Evolutionary conservation across 2,329 filamentous ascomycete species (phyloP), one percentile per base, ranked within the genome.

Genomic region (Shiraia bambusicola): DNA sequence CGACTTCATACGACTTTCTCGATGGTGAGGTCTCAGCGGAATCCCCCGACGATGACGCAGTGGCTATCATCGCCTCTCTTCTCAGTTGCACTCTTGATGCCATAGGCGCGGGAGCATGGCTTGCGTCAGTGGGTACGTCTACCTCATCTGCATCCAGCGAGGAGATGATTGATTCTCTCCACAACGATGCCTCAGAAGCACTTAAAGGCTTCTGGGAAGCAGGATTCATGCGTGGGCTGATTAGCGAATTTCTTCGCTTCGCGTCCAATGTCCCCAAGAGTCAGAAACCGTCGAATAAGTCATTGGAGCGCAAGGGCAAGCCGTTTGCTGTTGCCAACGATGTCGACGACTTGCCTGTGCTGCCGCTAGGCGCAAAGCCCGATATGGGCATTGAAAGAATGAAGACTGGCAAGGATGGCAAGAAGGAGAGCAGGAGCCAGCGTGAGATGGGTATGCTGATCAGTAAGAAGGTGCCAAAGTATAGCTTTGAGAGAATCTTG

Each of bases 381-480:
- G 71, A 71, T 43, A 69, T 68, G 14, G 78, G 76, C 53, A 63
- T 77, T n/a, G 58, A 62, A 43, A 61, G 57, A 37, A 66, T 54
- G 47, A 67, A 88, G 78, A 72, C 87, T 53, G 74, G 83, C 54
- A 75, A 78, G 33, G 83, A 82, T 41, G 88, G 88, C 13, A 86
- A 89, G 72, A 73, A 88, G 28, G 76, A 83, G 49, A 73, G 79
- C 65, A 80, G 88, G 54, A 89, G 77, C 56, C 76, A 73, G 55
- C 77, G 89, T 67, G 86, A 95, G 71, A 83, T 84, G 44, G 88
- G 87, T 13, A 82, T 87, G 68, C 71, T 94, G 66, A 81, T 86
- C 61, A 88, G 86, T 63, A 86, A 87, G 71, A 84, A 84, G 64
- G 85, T 91, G 48, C 87, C 86, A 41, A 82, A 84, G 53, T 95